Base-by-base conservation (phyloP, 148 eudicot genomes). In the Talinum fruticosum region DNA sequence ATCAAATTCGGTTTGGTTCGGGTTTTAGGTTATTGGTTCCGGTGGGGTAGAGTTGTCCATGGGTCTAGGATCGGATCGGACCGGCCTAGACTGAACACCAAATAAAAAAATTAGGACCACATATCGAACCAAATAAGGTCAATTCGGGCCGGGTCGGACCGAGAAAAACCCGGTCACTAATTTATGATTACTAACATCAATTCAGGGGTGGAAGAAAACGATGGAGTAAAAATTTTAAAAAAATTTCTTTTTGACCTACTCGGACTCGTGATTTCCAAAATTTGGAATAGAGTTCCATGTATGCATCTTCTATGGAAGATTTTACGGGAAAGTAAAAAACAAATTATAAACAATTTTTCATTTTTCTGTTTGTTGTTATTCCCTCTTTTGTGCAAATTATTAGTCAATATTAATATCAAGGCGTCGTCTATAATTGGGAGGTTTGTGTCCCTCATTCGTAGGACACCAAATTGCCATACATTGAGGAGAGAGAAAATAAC, bases 381-480 rank as follows among this genome's bases (percentile, higher is more conserved):
- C 76, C 66, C 29, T 62, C 65, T 78, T 69, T 36, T 35, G 36
- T 74, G 77, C 76, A 75, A 78, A 84, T 68, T 26, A 57, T 53
- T 36, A 61, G 44, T 65, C 71, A 67, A 79, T 62, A 37, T 33
- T 51, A 34, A 59, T 59, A 76, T 70, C 24, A 82, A 73, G 81
- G 71, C 66, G 38, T n/a, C n/a, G n/a, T 81, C 79, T 77, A 86
- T 32, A 47, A 16, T 51, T 86, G 80, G 75, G 88, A 82, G 92
- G 73, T 64, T 79, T 61, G 62, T 89, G 92, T 88, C 87, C 78
- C 86, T 78, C 36, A 75, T 54, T 76, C 73, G 35, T 32, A n/a
- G 36, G 82, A 83, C 93, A 90, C 76, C 34, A 49, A 83, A 38
- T 68, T 45, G 13, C 57, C 61, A 8, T 21, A 41, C 44, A 61